Conservation (phyloP, 148 eudicot genomes). For the Vaccinium myrtillus region DNA sequence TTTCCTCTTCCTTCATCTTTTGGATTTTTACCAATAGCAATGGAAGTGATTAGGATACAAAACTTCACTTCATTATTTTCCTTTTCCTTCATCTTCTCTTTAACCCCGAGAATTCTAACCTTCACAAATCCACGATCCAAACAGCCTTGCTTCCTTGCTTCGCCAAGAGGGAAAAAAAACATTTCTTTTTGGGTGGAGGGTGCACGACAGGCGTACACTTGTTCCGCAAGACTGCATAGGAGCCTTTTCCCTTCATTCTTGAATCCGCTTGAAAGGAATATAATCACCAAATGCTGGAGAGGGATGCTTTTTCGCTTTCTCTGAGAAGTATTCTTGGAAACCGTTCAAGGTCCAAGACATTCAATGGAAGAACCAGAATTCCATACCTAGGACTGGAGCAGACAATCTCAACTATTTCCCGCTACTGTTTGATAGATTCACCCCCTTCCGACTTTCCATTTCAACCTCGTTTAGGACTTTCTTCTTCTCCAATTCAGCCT, state of each 20-base stretch:
- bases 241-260: slow-evolving; percentile 4
- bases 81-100: background rate
- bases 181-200: too few species aligned
- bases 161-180: too few species aligned
- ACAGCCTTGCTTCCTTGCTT: too few species aligned
- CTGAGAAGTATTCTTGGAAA: slow-evolving; percentile 4
- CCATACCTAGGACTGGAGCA: slow-evolving; percentile 11
- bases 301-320: slow-evolving; percentile 23
- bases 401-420: slow-evolving; percentile 23
- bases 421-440: slow-evolving; percentile 38
- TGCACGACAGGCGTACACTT: too few species aligned
- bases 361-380: slow-evolving; percentile 12
- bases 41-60: background rate
- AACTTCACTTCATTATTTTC: background rate
- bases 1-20: background rate
- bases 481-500: slow-evolving; percentile 80
- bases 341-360: slow-evolving; percentile 20
- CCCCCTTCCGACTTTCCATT: slow-evolving; percentile 62
- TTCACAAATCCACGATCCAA: background rate
- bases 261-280: background rate
- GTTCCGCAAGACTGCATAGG: slow-evolving; percentile 21
- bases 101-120: background rate
- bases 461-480: slow-evolving; percentile 86
- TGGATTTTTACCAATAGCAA: background rate
- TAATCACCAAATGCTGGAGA: slow-evolving; percentile 8